Conservation (phyloP, 2,329 filamentous ascomycete genomes). For the Arthrobotrys iridis region DNA sequence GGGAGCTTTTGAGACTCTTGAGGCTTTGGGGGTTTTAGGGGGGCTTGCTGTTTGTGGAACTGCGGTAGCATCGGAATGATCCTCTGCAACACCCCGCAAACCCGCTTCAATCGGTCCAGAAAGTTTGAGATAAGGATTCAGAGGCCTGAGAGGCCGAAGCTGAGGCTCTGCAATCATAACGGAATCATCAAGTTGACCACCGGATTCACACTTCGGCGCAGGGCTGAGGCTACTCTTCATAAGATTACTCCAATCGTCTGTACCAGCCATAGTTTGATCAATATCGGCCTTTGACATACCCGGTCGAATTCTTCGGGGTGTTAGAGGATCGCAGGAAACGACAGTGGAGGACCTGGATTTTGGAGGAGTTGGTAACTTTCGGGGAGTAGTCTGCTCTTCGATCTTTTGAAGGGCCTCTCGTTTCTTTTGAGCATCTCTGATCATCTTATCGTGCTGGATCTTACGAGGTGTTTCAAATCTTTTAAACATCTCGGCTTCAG, state of each 20-base stretch:
- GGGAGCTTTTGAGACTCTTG: no score
- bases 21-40: no score
- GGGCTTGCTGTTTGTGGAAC: no score
- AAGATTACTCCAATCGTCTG: background rate
- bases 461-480: background rate
- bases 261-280: background rate
- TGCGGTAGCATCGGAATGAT: background rate
- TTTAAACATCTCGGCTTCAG: background rate
- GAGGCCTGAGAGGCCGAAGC: background rate
- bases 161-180: background rate
- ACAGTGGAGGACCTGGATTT: background rate
- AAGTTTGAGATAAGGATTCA: background rate
- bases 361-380: background rate
- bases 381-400: background rate
- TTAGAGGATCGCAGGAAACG: background rate
- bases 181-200: background rate
- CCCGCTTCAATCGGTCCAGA: background rate
- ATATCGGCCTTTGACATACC: constrained; percentile 17
- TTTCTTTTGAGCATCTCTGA: background rate
- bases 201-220: background rate
- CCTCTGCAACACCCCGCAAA: background rate
- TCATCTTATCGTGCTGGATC: background rate
- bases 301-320: background rate
- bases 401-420: background rate
- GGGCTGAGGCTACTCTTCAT: background rate